Evolutionary conservation across 352 stramenopile species (phyloP).

Genomic region (Phytophthora capsici): DNA sequence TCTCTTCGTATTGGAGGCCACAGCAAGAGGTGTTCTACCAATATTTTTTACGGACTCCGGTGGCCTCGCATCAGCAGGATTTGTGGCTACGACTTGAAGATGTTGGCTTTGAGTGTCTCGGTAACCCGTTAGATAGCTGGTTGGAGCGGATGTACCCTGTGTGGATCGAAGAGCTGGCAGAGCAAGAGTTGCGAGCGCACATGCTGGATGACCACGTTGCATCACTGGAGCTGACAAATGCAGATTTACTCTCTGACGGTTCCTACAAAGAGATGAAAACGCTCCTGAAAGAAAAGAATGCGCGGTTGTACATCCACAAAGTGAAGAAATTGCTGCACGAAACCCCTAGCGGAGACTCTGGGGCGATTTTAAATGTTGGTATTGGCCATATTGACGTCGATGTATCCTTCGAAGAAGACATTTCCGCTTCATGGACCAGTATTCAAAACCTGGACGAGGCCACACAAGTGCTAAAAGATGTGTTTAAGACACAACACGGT

Average conservation of each 20-base stretch:
- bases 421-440: conserved; percentile 21
- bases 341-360: conserved; percentile 1
- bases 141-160: conserved; percentile 71
- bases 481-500: conserved; percentile 23
- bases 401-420: conserved; percentile 50
- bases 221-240: conserved; percentile 61
- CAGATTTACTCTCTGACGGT: conserved; percentile 45
- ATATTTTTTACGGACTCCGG: conserved; percentile 59
- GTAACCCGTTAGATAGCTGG: conserved; percentile 68
- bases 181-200: conserved; percentile 66
- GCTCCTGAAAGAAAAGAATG: conserved; percentile 61
- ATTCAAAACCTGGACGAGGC: conserved; percentile 64
- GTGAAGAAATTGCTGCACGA: conserved; percentile 43
- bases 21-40: conserved; percentile 68
- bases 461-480: conserved; percentile 30
- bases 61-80: conserved; percentile 37
- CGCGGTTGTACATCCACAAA: conserved; percentile 65
- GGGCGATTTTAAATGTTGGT: conserved; percentile 38
- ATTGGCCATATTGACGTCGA: conserved; percentile 45
- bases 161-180: conserved; percentile 75
- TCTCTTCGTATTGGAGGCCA: conserved; percentile 58
- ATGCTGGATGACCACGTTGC: conserved; percentile 71
- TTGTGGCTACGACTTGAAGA: conserved; percentile 63
- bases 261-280: conserved; percentile 55
- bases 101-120: conserved; percentile 51